Conservation (phyloP, 148 eudicot species). For the Vaccinium vitisidaea region DNA sequence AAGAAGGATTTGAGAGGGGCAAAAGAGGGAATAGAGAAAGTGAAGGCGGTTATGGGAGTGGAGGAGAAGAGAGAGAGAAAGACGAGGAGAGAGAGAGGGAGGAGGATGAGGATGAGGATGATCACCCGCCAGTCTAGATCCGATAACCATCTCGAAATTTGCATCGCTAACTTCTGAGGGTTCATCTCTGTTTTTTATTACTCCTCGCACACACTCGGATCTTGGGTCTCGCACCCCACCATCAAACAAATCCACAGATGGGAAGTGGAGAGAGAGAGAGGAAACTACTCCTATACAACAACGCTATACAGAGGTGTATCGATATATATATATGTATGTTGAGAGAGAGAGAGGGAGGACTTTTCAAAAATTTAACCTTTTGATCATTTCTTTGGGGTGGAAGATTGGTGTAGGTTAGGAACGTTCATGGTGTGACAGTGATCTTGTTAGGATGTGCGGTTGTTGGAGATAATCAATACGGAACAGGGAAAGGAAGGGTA, state of each 20-base stretch:
- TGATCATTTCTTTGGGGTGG: neutral
- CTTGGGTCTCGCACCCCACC: neutral
- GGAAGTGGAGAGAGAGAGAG: neutral
- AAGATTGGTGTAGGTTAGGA: neutral
- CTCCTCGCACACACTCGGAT: neutral
- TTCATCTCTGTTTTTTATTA: neutral
- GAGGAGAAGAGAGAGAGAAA: constrained; percentile 31
- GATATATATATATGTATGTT: too few species aligned
- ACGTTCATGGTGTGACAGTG: too few species aligned
- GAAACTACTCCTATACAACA: neutral
- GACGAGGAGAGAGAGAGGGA: constrained; percentile 40
- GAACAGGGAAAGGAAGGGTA: too few species aligned
- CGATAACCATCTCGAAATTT: constrained; percentile 26
- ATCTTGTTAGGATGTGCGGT: neutral
- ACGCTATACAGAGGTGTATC: neutral
- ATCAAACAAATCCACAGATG: neutral
- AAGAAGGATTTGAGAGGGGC: constrained; percentile 20
- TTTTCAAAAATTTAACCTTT: neutral
- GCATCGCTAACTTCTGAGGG: constrained; percentile 26
- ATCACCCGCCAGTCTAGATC: constrained; percentile 54
- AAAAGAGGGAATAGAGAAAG: constrained; percentile 18
- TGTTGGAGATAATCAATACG: neutral
- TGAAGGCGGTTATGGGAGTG: constrained; percentile 14
- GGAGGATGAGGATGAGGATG: constrained; percentile 32
- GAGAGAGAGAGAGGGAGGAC: neutral